Base-by-base conservation (phyloP, 73 alveolate species). In the Uronychia setigera region DNA sequence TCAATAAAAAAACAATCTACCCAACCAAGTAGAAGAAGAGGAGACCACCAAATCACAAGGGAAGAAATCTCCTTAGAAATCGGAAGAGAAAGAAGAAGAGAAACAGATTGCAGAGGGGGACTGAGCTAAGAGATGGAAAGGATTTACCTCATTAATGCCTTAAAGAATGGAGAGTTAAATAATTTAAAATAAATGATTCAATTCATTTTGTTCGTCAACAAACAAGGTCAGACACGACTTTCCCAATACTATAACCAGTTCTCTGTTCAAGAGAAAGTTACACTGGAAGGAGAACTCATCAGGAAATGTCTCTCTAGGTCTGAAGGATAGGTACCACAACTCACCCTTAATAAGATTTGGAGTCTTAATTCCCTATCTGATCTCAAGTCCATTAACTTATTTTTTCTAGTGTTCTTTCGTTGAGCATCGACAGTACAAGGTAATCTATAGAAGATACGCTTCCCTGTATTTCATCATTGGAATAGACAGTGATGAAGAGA, bases 271-370 rank as follows among this genome's bases (percentile, higher is more conserved):
- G 99, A 98, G 86, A 93, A 99, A 79, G 92, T 95, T 78, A 91
- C 99, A 26, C 91, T 98, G 29, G 99, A 98, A 80, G 99, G 99
- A 67, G 99, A 97, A 88, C 89, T 98, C 80, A 94, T 97, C 75
- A 87, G 99, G 59, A 98, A 98, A 87, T 98, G 99, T 85, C 90
- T 98, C 30, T 91, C 98, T 11, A 91, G 99, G 86, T 92, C 94
- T 83, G 99, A 97, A 80, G 88, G 92, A 76, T 89, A 77, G 31
- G 28, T 74, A 27, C 9, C n/a, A n/a, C n/a, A n/a, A n/a, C n/a
- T n/a, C n/a, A n/a, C n/a, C n/a, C n/a, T n/a, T n/a, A n/a, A n/a
- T n/a, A n/a, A n/a, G n/a, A n/a, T n/a, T n/a, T n/a, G n/a, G n/a
- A n/a, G n/a, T n/a, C n/a, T 33, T 31, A 13, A 60, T 29, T 29